Base-by-base conservation (phyloP, 164 flowering plant genomes). In the Malania oleifera region DNA sequence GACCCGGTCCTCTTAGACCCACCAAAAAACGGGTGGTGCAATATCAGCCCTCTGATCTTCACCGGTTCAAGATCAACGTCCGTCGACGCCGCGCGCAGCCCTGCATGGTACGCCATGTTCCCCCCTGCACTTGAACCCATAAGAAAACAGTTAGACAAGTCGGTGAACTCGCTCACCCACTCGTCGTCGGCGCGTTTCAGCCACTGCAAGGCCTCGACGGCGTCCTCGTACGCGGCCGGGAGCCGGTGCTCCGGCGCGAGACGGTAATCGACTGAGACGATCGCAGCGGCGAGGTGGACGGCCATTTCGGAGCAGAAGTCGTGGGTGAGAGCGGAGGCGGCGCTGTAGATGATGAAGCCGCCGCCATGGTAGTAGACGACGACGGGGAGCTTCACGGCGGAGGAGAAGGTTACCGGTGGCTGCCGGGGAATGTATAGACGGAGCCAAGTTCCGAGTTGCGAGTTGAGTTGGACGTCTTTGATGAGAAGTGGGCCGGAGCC, bases 11-110 rank as follows among this genome's bases (percentile, higher is more conserved):
- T 61, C 45, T 43, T 1, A 19, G 29, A 26, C 55, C 73, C 75
- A 37, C 76, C 65, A 48, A 68, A 68, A 45, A 59, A 72, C 6
- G 69, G 75, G 0, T 64, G 64, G 31, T 60, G 62, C 66, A 72
- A 10, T 19, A 72, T 65, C 48, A 72, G 27, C 29, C 76, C 72
- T 45, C 13, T 18, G 57, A 72, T 61, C 27, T 31, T 52, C 46
- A 72, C 2, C 0, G 70, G 72, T 37, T 29, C 22, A 5, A 64
- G 39, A 24, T 64, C 58, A 6, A 15, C 51, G 3, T 5, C 62
- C 5, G 0, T 3, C 0, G 20, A 47, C 2, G 52, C 45, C 2
- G 35, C 58, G 3, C 75, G 66, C 11, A 72, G 39, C 9, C 64
- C 72, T 5, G 63, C 67, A 4, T 59, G 56, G 65, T 57, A 66